Base-by-base conservation (phyloP, 495 filamentous ascomycete species). In the Daldinia vernicosa region DNA sequence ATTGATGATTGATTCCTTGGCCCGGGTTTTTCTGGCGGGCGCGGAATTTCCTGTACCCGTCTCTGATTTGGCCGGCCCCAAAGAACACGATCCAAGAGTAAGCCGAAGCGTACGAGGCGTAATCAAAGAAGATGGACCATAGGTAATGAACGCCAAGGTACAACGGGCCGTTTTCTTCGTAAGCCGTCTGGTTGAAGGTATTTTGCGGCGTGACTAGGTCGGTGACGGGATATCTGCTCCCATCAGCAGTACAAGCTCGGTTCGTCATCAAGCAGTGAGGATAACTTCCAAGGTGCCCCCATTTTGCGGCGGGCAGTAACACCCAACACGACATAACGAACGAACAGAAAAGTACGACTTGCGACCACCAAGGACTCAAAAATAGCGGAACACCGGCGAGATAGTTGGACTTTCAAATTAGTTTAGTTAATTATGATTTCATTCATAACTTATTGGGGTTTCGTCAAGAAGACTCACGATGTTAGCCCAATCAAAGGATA, bases 91-190 rank as follows among this genome's bases (percentile, higher is more conserved):
- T 87, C 85, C 85, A 88, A 8, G 81, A 82, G 43, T 87, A 74
- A 2, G 84, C 85, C 11, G 84, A 85, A n/a, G 84, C 79, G 50
- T 87, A 83, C 14, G 84, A 86, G 28, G 84, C 82, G 60, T 86
- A 87, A 74, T 87, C 84, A 69, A 87, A 88, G 77, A 88, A 87
- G 27, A 85, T 86, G 3, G 76, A 73, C 86, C 86, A 88, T 11
- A 86, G 77, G 45, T 83, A 79, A 51, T 87, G 86, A 5, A 84
- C 66, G 9, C 85, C 83, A 72, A 87, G 84, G 59, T 86, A 85
- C 57, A 85, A 80, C 8, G 80, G 82, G 0, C 85, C 86, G 19
- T 82, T 74, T 32, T 86, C 77, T 40, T 82, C 76, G 53, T 84
- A 88, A 0, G 82, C 84, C 3, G 85, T 88, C 61, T 85, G 76